Conservation (phyloP, 2,329 filamentous ascomycete species). For the Calonectria naviculata region DNA sequence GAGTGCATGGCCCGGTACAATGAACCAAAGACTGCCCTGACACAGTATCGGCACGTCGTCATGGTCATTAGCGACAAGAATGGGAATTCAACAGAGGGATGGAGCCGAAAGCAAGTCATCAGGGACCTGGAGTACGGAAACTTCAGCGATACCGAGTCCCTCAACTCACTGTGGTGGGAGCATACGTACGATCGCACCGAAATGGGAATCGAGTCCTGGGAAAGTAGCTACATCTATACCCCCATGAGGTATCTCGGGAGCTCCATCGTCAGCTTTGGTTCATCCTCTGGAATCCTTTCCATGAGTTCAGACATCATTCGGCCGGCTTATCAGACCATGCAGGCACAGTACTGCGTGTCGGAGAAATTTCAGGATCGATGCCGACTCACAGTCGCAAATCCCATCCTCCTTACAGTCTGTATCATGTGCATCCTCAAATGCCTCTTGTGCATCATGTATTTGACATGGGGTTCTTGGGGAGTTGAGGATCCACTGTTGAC, state of each 20-base stretch:
- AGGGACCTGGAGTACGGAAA: background rate
- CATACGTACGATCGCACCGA: constrained; percentile 10
- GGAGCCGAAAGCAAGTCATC: constrained; percentile 23
- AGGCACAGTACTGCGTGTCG: constrained; percentile 18
- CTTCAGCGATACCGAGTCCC: background rate
- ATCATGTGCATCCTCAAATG: constrained; percentile 30
- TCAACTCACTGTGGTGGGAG: constrained; percentile 19
- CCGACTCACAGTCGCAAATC: constrained; percentile 23
- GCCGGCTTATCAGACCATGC: constrained; percentile 17
- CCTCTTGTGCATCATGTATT: constrained; percentile 13
- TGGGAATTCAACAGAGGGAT: constrained; percentile 18
- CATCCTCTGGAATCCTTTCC: constrained; percentile 5
- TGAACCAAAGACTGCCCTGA: constrained; percentile 9
- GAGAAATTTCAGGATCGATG: constrained; percentile 23
- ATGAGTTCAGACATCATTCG: background rate
- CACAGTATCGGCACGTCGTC: constrained; percentile 21
- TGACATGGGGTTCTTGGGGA: constrained; percentile 23
- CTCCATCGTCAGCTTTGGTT: background rate
- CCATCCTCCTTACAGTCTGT: constrained; percentile 25
- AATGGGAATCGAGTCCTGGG: background rate
- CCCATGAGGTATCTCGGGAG: background rate
- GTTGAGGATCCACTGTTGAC: constrained; percentile 26
- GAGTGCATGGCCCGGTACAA: constrained; percentile 25
- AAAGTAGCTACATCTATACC: background rate
- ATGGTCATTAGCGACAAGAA: constrained; percentile 24